Base-by-base conservation (phyloP, 306 rosid genomes). In the Betula pendula region DNA sequence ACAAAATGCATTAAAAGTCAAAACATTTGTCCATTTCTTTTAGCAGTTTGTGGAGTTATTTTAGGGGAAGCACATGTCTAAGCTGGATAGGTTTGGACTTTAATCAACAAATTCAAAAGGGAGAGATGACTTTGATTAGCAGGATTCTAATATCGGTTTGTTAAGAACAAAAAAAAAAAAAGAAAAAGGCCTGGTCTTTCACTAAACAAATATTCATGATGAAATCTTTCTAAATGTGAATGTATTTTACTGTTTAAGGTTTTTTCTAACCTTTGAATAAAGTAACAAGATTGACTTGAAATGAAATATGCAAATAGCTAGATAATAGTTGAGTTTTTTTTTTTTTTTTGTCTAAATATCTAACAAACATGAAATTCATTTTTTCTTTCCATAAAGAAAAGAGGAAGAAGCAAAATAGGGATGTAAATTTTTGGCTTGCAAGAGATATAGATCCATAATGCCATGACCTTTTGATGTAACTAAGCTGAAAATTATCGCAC, bases 1-100 rank as follows among this genome's bases (percentile, higher is more conserved):
- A 75, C 66, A 76, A 62, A 76, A 74, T 76, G 55, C 58, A 72
- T 33, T 6, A 79, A 74, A 85, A 78, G 93, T 88, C 90, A 84
- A 82, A 70, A 52, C 55, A 45, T 81, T 75, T 31, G 59, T 76
- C 66, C n/a, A 80, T 74, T 47, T 50, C 42, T 72, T 75, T 8
- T 71, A 20, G 75, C 83, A 79, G 29, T 83, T 71, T 71, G 66
- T 68, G 20, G 62, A 80, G 79, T 78, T 68, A 68, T 65, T 40
- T 82, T 76, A 59, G 87, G 88, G 73, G 58, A 52, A 52, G 20
- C 59, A 52, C 25, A 52, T 52, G 59, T 52, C 24, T 52, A 52
- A 52, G 59, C 15, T n/a, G 59, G 27, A n/a, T 52, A 19, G 22
- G 25, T 51, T 51, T 51, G 58, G 25, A 51, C 58, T 52, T 52